Conservation (phyloP, 2,329 filamentous ascomycete genomes). For the Aureobasidium zeae region DNA sequence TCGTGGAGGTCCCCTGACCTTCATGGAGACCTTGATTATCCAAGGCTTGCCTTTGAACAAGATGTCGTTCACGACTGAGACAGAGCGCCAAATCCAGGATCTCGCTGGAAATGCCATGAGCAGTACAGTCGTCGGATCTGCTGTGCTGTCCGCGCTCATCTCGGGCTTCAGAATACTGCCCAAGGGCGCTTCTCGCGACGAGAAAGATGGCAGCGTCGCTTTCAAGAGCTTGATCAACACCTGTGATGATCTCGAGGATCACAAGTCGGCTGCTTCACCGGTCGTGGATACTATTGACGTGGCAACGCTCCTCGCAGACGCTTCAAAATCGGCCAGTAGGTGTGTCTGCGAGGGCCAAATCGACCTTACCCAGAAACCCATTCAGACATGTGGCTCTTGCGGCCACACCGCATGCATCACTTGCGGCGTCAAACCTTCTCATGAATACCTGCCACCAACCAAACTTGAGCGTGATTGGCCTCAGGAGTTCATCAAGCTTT, state of each 20-base stretch:
- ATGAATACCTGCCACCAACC: conserved; percentile 31
- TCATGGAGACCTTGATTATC: conserved; percentile 53
- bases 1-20: conserved; percentile 51
- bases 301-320: conserved; percentile 1
- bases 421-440: conserved; percentile 47
- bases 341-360: conserved; percentile 50
- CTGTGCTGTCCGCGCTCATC: conserved; percentile 52
- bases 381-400: conserved; percentile 45
- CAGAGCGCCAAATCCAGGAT: conserved; percentile 49
- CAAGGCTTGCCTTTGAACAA: conserved; percentile 60
- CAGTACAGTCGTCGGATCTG: conserved; percentile 58
- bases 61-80: conserved; percentile 56
- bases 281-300: not conserved
- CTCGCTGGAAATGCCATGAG: conserved; percentile 75
- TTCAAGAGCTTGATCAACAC: not conserved
- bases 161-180: conserved; percentile 18
- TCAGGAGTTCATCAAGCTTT: conserved; percentile 34
- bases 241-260: not conserved
- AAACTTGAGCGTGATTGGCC: conserved; percentile 30
- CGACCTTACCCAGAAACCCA: conserved; percentile 28
- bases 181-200: not conserved
- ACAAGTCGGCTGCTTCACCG: not conserved
- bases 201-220: not conserved
- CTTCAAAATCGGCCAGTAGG: conserved; percentile 20
- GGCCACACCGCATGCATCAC: conserved; percentile 45